Evolutionary conservation across 2,329 filamentous ascomycete genomes (phyloP).

Genomic region (Penicillium nordicum): DNA sequence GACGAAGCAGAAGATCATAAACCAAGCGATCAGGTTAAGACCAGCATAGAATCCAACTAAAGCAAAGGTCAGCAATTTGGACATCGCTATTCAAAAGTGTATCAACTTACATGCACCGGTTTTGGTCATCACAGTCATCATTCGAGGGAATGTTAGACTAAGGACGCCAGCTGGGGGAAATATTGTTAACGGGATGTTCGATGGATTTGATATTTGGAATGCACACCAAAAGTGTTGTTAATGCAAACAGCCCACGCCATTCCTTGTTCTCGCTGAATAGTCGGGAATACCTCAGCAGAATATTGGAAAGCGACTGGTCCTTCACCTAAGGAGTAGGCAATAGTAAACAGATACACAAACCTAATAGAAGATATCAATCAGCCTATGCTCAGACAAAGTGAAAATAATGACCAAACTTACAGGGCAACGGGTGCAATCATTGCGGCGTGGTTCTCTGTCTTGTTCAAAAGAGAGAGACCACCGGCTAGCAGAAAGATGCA

Average conservation of each 20-base stretch:
- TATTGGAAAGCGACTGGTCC: slow-evolving; percentile 52
- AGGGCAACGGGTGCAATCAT: slow-evolving; percentile 24
- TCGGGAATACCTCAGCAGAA: slow-evolving; percentile 53
- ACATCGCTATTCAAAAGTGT: rapidly evolving
- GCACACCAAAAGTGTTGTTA: slow-evolving; percentile 26
- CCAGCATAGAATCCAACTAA: slow-evolving; percentile 39
- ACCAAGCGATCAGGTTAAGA: slow-evolving; percentile 57
- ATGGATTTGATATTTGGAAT: slow-evolving; percentile 3
- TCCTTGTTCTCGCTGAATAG: slow-evolving; percentile 48
- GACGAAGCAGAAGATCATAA: slow-evolving; percentile 62
- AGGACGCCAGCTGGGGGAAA: slow-evolving; percentile 42
- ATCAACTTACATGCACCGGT: slow-evolving; percentile 53
- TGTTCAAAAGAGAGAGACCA: slow-evolving; percentile 53
- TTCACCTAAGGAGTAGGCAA: slow-evolving; percentile 61
- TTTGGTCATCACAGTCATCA: slow-evolving; percentile 45
- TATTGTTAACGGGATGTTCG: slow-evolving; percentile 10
- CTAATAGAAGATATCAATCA: slow-evolving; percentile 49
- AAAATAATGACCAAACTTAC: slow-evolving; percentile 3
- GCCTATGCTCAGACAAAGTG: not conserved
- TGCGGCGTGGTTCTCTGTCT: slow-evolving; percentile 34
- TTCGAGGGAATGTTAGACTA: slow-evolving; percentile 47
- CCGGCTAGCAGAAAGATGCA: slow-evolving; percentile 60
- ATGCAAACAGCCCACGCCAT: slow-evolving; percentile 31
- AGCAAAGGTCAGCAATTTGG: slow-evolving; percentile 38
- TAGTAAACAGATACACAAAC: slow-evolving; percentile 62